A percentile compares a stretch with the other conserved stretches of the same genome.
Conservation (phyloP, 148 eudicot species). For the Chenopodium berlandieri region DNA sequence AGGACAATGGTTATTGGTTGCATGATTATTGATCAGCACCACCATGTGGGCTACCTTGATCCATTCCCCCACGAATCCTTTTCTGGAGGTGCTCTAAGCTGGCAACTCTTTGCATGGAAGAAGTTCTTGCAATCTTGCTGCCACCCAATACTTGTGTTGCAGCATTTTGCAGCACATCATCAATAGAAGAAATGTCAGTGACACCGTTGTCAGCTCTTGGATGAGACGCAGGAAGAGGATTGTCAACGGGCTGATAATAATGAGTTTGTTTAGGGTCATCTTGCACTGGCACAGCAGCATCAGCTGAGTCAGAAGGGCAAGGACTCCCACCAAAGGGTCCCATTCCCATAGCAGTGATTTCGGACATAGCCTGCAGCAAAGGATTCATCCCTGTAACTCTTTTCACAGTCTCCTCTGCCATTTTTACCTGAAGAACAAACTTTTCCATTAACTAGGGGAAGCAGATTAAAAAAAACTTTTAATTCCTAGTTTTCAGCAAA, state of each 20-base stretch:
- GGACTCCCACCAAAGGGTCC: constrained; percentile 62
- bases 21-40: constrained; percentile 35
- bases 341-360: constrained; percentile 65
- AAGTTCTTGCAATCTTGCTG: constrained; percentile 57
- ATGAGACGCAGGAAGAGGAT: constrained; percentile 34
- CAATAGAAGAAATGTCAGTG: constrained; percentile 41
- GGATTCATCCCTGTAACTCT: constrained; percentile 86
- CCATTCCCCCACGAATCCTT: constrained; percentile 66
- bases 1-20: neutral
- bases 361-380: constrained; percentile 79
- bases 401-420: constrained; percentile 97
- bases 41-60: constrained; percentile 38
- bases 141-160: constrained; percentile 32
- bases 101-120: constrained; percentile 87
- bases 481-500: neutral
- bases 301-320: constrained; percentile 64
- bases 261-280: constrained; percentile 56
- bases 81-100: constrained; percentile 97
- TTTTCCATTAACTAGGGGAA: neutral
- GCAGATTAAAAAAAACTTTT: neutral
- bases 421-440: constrained; percentile 63
- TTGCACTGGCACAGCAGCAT: constrained; percentile 72
- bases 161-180: constrained; percentile 38
- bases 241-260: constrained; percentile 47
- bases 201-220: constrained; percentile 40